Evolutionary conservation across 495 filamentous ascomycete genomes (phyloP).

Genomic region (Antarctomyces pellizariae): DNA sequence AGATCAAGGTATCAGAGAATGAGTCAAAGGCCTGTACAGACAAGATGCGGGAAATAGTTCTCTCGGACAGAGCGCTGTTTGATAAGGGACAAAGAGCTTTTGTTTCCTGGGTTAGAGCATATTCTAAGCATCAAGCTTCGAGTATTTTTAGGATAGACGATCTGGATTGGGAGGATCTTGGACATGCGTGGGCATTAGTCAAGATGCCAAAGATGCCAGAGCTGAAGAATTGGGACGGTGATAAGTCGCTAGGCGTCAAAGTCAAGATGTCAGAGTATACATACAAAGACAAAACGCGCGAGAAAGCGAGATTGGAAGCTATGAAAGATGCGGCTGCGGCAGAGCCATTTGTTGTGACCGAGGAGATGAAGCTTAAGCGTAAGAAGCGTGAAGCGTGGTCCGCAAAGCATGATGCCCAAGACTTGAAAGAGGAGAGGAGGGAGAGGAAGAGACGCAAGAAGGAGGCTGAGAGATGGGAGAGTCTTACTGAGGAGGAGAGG

Average conservation of each 20-base stretch:
- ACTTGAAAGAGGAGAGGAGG: conserved; percentile 36
- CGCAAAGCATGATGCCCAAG: conserved; percentile 47
- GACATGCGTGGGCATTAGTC: conserved; percentile 60
- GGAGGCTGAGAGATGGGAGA: conserved; percentile 40
- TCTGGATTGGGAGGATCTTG: conserved; percentile 65
- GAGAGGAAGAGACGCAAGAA: conserved; percentile 53
- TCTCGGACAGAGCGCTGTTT: conserved; percentile 56
- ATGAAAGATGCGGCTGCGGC: conserved; percentile 20
- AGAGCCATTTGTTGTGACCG: conserved; percentile 13
- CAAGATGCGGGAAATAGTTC: conserved; percentile 34
- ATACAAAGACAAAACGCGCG: conserved; percentile 59
- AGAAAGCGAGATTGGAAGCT: conserved; percentile 39
- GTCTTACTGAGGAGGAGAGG: conserved; percentile 53
- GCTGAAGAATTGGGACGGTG: conserved; percentile 40
- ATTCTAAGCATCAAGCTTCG: conserved; percentile 71
- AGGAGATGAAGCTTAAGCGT: conserved; percentile 17
- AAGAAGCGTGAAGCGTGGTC: conserved; percentile 59
- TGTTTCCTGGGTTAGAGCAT: conserved; percentile 76
- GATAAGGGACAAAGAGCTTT: conserved; percentile 80
- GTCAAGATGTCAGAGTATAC: conserved; percentile 31
- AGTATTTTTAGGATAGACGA: conserved; percentile 76
- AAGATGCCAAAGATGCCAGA: conserved; percentile 91
- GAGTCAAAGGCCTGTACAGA: conserved; percentile 28
- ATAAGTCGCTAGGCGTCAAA: conserved; percentile 34
- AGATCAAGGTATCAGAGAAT: conserved; percentile 23